Conservation (phyloP, 1,284 basidiomycete genomes). For the Pseudozyma sp. region DNA sequence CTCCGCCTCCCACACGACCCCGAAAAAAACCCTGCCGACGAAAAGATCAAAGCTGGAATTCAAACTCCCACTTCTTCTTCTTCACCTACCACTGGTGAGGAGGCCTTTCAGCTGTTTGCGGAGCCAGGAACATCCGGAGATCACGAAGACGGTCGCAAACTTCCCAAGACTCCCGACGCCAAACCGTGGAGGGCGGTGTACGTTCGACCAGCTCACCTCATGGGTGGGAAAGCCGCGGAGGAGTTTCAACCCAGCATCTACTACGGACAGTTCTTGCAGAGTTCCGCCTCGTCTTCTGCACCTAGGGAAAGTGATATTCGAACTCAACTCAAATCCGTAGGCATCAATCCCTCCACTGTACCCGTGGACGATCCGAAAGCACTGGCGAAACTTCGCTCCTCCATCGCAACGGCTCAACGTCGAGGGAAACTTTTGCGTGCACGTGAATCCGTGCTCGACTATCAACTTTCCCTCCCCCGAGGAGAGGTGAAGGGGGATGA, state of each 20-base stretch:
- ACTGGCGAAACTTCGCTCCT: conserved; percentile 73
- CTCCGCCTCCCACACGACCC: conserved; percentile 24
- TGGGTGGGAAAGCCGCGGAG: conserved; percentile 17
- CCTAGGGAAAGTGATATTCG: conserved; percentile 16
- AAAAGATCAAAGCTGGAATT: conserved; percentile 42
- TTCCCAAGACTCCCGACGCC: conserved; percentile 55
- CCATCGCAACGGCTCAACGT: conserved; percentile 74
- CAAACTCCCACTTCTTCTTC: conserved; percentile 25
- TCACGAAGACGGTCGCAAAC: conserved; percentile 42
- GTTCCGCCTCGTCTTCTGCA: conserved; percentile 2
- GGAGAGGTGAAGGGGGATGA: conserved; percentile 70
- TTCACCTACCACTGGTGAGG: background rate
- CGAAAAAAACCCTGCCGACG: conserved; percentile 34
- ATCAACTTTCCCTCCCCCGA: conserved; percentile 71
- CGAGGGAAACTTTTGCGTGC: conserved; percentile 69
- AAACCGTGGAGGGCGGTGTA: conserved; percentile 63
- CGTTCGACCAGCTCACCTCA: conserved; percentile 49
- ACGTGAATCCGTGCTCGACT: conserved; percentile 80
- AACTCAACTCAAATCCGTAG: conserved; percentile 39
- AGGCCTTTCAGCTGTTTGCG: background rate
- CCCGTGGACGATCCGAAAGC: conserved; percentile 72
- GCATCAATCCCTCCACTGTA: conserved; percentile 26
- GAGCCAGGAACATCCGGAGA: background rate
- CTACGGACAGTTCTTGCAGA: conserved; percentile 52
- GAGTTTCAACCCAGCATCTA: conserved; percentile 40